Evolutionary conservation across 129 eudicot genomes (phyloP).

Genomic region (Flaveria ramosissima): DNA sequence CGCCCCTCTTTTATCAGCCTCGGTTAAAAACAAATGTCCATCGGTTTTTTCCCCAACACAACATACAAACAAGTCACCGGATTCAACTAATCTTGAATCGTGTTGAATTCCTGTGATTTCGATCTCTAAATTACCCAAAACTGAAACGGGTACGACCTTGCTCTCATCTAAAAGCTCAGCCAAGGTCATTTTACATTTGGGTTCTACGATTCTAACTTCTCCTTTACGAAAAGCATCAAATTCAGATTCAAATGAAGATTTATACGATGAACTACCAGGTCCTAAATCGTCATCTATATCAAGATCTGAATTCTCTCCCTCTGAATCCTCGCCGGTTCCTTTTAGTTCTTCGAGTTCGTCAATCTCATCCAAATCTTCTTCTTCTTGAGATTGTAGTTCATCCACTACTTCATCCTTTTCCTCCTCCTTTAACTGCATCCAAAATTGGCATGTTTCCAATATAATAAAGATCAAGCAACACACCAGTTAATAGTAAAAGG

Average conservation of each 20-base stretch:
- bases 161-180: constrained; percentile 95
- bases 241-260: constrained; percentile 53
- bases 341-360: constrained; percentile 66
- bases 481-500: neutral
- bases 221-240: constrained; percentile 63
- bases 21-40: constrained; percentile 75
- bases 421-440: constrained; percentile 32
- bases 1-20: constrained; percentile 98
- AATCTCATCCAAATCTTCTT: constrained; percentile 83
- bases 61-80: constrained; percentile 93
- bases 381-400: constrained; percentile 76
- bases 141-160: constrained; percentile 80
- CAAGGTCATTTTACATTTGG: constrained; percentile 81
- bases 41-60: constrained; percentile 75
- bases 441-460: neutral
- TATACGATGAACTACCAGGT: constrained; percentile 34
- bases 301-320: constrained; percentile 46
- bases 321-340: constrained; percentile 47
- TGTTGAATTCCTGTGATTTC: constrained; percentile 89
- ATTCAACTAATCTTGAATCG: constrained; percentile 78
- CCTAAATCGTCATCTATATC: constrained; percentile 53
- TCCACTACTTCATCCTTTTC: constrained; percentile 44
- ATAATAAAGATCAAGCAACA: neutral
- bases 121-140: constrained; percentile 86
- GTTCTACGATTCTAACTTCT: constrained; percentile 76